A percentile compares a stretch with the other conserved stretches of the same genome.
These are phyloP conservation scores for Carallia brachiata DNA, from an alignment of 345 rosid species.

Conservation along the genomic window DNA sequence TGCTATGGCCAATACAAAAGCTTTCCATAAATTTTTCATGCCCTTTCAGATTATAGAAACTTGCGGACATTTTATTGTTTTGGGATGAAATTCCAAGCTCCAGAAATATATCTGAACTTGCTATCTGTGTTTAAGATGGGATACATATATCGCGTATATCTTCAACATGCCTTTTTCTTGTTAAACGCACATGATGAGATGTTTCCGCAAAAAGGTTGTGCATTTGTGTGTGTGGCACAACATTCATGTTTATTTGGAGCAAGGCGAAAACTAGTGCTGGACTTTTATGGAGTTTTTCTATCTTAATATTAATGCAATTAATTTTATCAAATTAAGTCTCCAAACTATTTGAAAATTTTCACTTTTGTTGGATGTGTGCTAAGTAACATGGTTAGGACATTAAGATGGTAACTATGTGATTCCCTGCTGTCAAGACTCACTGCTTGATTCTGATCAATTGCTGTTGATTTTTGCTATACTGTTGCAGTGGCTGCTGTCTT, in stretches of 20 bases:
- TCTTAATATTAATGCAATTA: no score
- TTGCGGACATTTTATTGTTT: not conserved
- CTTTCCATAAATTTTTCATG: no score
- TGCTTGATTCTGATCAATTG: not conserved
- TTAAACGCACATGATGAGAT: not conserved
- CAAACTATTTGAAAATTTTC: no score
- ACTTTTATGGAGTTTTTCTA: no score
- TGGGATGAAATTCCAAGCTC: not conserved
- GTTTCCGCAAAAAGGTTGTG: not conserved
- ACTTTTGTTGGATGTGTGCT: no score
- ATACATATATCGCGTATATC: not conserved
- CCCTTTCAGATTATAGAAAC: no score
- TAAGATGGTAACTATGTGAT: not conserved
- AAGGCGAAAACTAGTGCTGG: no score
- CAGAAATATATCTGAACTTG: not conserved
- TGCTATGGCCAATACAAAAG: not conserved
- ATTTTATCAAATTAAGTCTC: no score
- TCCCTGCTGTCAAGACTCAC: not conserved
- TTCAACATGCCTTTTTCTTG: not conserved
- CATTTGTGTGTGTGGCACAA: no score
- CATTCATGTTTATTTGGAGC: not conserved
- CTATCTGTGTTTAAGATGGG: not conserved
- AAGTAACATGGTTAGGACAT: no score
- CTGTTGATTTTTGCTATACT: constrained; percentile 14
- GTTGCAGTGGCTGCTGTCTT: constrained; percentile 91